Evolutionary conservation across 495 filamentous ascomycete species (phyloP), one percentile per base, ranked within the genome.

Genomic region (Chaetomium cochliodes): DNA sequence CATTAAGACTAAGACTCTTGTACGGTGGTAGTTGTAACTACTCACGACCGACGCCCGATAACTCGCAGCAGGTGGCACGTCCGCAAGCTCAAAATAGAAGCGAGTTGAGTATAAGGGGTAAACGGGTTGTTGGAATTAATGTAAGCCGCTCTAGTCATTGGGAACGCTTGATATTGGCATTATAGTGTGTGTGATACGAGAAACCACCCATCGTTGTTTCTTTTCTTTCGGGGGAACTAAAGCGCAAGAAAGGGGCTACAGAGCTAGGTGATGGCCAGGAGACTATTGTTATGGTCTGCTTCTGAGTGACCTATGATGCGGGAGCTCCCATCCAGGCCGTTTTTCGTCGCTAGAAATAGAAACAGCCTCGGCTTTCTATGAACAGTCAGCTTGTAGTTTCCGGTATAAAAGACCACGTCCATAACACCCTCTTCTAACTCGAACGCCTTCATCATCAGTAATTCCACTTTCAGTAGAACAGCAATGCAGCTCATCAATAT

Each of bases 401-500:
- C 3, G 23, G 52, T 55, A 55, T 55, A 55, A 55, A 55, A 28
- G 18, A 13, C 25, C 8, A 26, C 0, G 50, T 18, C 6, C 47
- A 50, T 11, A 20, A 25, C 20, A n/a, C 50, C 18, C 18, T 11
- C 28, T 25, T 41, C 39, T 5, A 4, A 41, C 25, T 33, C 30
- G 3, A 33, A 33, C 30, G 30, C 30, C 3, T 33, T 33, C 50
- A 28, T 3, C 1, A 28, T 30, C 50, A 28, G 3, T 20, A 5
- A 37, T 37, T 26, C 3, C 15, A 20, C 3, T 8, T 37, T 55
- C 13, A 20, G 18, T 28, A 55, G 0, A n/a, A 53, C 25, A 28
- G 20, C 26, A 20, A 55, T 55, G 52, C 52, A 55, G 52, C 52
- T 55, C 28, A 37, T 16, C 28, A 55, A 55, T 28, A 33, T 37